phyloP scores from a whole-genome alignment of 2,329 filamentous ascomycete species.

The Aspergillus persii region DNA sequence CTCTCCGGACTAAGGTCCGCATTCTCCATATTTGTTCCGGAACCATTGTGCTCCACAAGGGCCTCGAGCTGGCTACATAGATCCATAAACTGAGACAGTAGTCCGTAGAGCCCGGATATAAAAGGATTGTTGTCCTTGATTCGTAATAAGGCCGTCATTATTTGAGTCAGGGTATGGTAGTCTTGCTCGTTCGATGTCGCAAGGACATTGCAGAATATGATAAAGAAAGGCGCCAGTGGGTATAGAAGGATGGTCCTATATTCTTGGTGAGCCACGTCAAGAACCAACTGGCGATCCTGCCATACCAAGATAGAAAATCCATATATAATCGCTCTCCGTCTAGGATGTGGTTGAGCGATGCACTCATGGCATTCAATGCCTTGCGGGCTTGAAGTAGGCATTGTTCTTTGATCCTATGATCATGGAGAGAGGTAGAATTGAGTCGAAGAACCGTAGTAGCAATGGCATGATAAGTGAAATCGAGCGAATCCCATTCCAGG shows the following conservation, averaged over 20 bases:
- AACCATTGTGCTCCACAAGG: background rate
- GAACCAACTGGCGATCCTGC: no score
- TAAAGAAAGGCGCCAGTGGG: background rate
- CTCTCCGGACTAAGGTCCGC: background rate
- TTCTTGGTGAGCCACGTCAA: background rate
- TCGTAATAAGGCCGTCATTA: background rate
- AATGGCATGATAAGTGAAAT: constrained; percentile 4
- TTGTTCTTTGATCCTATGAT: background rate
- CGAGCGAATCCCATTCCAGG: background rate
- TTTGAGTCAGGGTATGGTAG: background rate
- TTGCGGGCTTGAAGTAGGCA: background rate
- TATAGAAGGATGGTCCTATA: background rate
- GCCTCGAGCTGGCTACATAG: background rate
- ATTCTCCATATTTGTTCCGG: background rate
- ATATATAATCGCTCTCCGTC: background rate
- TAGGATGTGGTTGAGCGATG: background rate
- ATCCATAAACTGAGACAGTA: background rate
- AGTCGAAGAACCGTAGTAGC: constrained; percentile 1
- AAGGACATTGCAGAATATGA: constrained; percentile 1
- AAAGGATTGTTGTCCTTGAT: background rate
- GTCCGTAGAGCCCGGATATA: background rate
- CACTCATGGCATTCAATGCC: background rate
- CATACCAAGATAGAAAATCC: background rate
- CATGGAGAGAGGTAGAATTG: constrained; percentile 1
- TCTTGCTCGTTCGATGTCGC: constrained; percentile 1